phyloP scores from a whole-genome alignment of 768 basidiomycete species.

The Macrolepiota dolichaula region DNA sequence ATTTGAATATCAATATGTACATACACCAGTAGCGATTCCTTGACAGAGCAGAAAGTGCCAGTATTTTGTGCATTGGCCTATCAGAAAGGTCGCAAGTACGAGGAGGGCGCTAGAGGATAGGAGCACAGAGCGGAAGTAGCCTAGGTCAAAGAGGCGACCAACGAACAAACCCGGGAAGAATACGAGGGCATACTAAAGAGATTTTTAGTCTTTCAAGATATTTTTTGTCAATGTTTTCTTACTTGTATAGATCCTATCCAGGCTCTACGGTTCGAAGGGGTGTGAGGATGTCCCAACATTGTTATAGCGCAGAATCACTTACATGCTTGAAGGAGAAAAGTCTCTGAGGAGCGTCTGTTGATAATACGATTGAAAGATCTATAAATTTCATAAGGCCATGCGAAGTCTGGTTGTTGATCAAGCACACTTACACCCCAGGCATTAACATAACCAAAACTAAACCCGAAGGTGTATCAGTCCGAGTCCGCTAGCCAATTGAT shows the following conservation, averaged over 20 bases:
- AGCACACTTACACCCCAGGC: slow-evolving; percentile 62
- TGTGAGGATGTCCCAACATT: slow-evolving; percentile 39
- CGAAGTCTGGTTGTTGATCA: neutral
- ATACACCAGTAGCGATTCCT: slow-evolving; percentile 54
- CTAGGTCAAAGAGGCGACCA: slow-evolving; percentile 64
- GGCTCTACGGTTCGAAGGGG: slow-evolving; percentile 36
- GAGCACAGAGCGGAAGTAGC: slow-evolving; percentile 56
- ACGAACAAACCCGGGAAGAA: slow-evolving; percentile 52
- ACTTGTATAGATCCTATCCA: slow-evolving; percentile 84
- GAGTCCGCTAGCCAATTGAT: slow-evolving; percentile 1
- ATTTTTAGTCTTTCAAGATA: neutral
- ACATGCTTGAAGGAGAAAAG: slow-evolving; percentile 46
- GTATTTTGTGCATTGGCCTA: slow-evolving; percentile 55
- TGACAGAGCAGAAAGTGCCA: slow-evolving; percentile 70
- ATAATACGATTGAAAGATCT: slow-evolving; percentile 7
- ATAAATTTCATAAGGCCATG: neutral
- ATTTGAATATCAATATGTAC: neutral
- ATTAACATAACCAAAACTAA: slow-evolving; percentile 66
- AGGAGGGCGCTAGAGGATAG: slow-evolving; percentile 22
- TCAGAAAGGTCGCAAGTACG: slow-evolving; percentile 46
- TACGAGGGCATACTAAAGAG: slow-evolving; percentile 51
- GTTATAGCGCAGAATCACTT: slow-evolving; percentile 25
- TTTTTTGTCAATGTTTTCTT: neutral
- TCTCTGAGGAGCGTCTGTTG: slow-evolving; percentile 1
- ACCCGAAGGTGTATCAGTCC: slow-evolving; percentile 13